phyloP scores from a whole-genome alignment of 2,329 filamentous ascomycete genomes.

The Colletotrichum sp. region DNA sequence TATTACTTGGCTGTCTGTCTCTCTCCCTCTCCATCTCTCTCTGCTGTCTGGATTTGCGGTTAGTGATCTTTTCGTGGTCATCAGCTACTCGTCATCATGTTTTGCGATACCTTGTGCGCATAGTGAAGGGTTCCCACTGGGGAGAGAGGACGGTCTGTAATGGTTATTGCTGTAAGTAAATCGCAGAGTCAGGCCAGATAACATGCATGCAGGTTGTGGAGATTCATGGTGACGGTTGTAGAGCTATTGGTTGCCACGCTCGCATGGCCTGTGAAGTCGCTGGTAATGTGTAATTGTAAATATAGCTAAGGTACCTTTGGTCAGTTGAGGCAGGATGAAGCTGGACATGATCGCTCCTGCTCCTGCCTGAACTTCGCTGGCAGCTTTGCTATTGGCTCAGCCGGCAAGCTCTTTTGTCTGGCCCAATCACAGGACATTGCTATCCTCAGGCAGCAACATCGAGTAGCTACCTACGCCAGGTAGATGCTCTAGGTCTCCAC shows the following conservation, averaged over 20 bases:
- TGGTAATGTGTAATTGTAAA: neutral
- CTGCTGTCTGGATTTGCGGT: neutral
- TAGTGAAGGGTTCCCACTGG: neutral
- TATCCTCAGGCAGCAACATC: constrained; percentile 5
- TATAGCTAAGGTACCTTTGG: neutral
- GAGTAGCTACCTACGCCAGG: neutral
- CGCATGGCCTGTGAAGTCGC: neutral
- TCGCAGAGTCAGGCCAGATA: neutral
- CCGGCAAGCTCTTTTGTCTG: neutral
- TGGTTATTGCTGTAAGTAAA: neutral
- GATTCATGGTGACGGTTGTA: neutral
- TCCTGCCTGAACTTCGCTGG: neutral
- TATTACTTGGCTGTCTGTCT: neutral
- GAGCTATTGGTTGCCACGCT: neutral
- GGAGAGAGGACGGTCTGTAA: neutral
- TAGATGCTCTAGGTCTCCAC: neutral
- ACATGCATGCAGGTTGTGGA: neutral
- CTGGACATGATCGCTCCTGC: constrained; percentile 1
- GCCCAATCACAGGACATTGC: neutral
- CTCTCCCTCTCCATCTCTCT: neutral
- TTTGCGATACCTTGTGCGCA: neutral
- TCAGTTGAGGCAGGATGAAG: neutral
- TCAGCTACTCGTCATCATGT: neutral
- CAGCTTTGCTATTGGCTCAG: neutral
- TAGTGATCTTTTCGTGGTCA: neutral